Percentiles rank a stretch among this genome's conserved stretches.
Evolutionary conservation across 441 rosid genomes (phyloP).

Genomic region (Erodium texanum): DNA sequence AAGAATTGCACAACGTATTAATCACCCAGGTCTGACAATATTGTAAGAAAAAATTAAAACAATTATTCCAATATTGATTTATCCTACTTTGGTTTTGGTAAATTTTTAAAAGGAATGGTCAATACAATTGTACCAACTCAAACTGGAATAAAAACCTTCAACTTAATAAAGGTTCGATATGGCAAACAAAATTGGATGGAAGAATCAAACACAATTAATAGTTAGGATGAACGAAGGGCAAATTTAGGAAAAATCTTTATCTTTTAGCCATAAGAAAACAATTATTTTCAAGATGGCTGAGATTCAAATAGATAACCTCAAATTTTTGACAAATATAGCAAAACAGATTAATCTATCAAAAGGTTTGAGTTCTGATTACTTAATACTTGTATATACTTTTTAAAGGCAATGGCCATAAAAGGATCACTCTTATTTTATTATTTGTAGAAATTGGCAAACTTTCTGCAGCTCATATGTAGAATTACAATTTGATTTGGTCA

Average conservation of each 20-base stretch:
- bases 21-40: not conserved
- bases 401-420: not conserved
- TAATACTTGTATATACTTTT: not conserved
- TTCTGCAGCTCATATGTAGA: not conserved
- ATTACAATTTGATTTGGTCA: not conserved
- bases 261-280: not conserved
- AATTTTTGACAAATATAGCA: not conserved
- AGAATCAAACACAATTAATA: not conserved
- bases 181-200: not conserved
- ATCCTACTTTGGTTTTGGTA: not conserved
- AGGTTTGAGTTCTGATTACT: not conserved
- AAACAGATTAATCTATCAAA: not conserved
- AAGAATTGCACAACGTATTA: slow-evolving; percentile 1
- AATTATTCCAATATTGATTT: not conserved
- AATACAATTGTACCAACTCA: not conserved
- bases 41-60: not conserved
- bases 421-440: not conserved
- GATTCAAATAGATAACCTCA: not conserved
- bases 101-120: not conserved
- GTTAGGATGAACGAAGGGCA: not conserved
- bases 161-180: not conserved
- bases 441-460: not conserved
- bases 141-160: not conserved
- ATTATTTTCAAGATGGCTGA: not conserved
- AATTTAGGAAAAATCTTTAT: not conserved